Evolutionary conservation across 306 rosid genomes (phyloP).

Genomic region (Senna tora): DNA sequence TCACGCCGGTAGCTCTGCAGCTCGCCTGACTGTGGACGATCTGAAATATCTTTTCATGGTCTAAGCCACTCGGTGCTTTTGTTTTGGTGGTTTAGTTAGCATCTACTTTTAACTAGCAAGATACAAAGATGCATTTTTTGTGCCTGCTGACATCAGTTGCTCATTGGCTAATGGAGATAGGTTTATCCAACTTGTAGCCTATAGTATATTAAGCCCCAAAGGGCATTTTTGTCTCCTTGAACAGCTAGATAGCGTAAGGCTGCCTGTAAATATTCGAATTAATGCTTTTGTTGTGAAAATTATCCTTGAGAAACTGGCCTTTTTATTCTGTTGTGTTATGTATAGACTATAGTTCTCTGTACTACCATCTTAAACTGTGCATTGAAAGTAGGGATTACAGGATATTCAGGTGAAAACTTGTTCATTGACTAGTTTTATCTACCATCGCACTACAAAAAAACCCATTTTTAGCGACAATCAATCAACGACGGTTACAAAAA

Average conservation of each 20-base stretch:
- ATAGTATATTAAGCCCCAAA: constrained; percentile 42
- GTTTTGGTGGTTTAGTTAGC: constrained; percentile 1
- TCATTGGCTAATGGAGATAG: constrained; percentile 23
- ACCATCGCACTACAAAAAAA: too few species aligned
- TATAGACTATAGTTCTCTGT: constrained; percentile 17
- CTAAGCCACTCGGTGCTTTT: constrained; percentile 40
- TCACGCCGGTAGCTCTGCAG: constrained; percentile 64
- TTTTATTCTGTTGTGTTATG: constrained; percentile 8
- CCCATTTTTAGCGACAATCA: too few species aligned
- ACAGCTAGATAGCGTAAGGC: constrained; percentile 43
- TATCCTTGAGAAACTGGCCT: constrained; percentile 24
- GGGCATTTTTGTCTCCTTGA: constrained; percentile 46
- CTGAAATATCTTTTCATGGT: constrained; percentile 95
- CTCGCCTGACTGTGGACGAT: constrained; percentile 93
- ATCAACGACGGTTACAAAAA: too few species aligned
- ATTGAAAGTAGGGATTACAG: constrained; percentile 4
- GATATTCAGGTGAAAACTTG: constrained; percentile 6
- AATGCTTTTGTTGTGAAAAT: constrained; percentile 36
- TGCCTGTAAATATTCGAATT: constrained; percentile 54
- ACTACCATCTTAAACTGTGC: constrained; percentile 18
- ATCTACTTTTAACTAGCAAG: not conserved
- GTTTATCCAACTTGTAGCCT: constrained; percentile 29
- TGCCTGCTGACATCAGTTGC: constrained; percentile 32
- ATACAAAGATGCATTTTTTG: constrained; percentile 28
- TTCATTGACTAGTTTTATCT: not conserved